phyloP scores from a whole-genome alignment of 805 yeast genomes.

The Debaryomyces maramus region DNA sequence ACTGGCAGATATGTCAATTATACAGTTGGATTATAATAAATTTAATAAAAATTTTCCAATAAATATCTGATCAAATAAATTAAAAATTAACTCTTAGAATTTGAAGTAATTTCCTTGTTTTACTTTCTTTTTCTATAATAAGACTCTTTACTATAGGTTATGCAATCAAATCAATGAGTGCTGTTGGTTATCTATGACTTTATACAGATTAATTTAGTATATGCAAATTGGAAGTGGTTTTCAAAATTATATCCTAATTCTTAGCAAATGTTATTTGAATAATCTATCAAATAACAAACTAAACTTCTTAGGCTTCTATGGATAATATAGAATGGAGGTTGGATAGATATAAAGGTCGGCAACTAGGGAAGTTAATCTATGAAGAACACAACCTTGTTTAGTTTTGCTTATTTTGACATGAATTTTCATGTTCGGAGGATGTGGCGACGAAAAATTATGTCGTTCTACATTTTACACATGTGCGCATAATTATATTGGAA shows the following conservation, averaged over 20 bases:
- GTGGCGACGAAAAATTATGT: constrained; percentile 15
- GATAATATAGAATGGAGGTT: constrained; percentile 4
- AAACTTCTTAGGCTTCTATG: constrained; percentile 1
- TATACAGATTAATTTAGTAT: constrained; percentile 7
- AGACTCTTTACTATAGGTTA: constrained; percentile 1
- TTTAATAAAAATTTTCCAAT: neutral
- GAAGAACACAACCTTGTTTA: constrained; percentile 1
- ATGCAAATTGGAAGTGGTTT: constrained; percentile 8
- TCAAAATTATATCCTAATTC: constrained; percentile 3
- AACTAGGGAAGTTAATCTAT: constrained; percentile 1
- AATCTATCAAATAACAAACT: neutral
- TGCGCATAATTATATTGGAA: neutral
- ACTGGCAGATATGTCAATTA: neutral
- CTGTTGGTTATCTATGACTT: constrained; percentile 11
- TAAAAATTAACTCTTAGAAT: neutral
- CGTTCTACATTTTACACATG: constrained; percentile 10
- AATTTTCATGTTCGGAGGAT: constrained; percentile 5
- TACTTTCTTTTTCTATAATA: neutral
- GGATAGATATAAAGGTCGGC: constrained; percentile 3
- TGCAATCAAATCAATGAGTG: constrained; percentile 38
- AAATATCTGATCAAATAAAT: constrained; percentile 2
- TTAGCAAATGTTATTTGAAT: constrained; percentile 1
- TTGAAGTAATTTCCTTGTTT: neutral
- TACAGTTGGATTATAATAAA: too few relatives aligned
- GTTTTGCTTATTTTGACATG: neutral